Base-by-base conservation (phyloP, 257 asterid genomes). In the Cruciata laevipes region DNA sequence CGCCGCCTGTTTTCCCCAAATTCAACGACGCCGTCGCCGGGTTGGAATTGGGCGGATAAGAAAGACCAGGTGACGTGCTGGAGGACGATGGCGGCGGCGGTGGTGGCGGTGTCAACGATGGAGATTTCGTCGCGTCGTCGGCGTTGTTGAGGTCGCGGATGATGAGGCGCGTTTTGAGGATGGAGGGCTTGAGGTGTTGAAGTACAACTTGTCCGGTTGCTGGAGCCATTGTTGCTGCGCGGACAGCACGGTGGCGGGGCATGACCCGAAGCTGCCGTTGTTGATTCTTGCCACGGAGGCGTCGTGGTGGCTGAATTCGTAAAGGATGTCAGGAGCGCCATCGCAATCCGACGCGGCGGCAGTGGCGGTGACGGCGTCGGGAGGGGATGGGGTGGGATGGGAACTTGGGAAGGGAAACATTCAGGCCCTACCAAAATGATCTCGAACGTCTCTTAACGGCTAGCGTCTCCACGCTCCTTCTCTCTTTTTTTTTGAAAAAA, bases 241-340 rank as follows among this genome's bases (percentile, higher is more conserved):
- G 64, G 94, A 75, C 78, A 89, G 79, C 69, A 91, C 67, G 68
- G 96, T 60, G 69, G 86, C 75, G 2, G 98, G 98, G 75, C 95
- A 91, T 75, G 90, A 82, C 21, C 98, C 96, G 80, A 91, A 85
- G 83, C 95, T 91, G 68, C 93, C 98, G 82, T 91, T 91, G 84
- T 89, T 91, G 31, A 91, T 82, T 61, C 95, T 94, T 35, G 98
- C 90, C 21, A 84, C 10, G 9, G 78, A 2, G 0, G n/a, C n/a
- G n/a, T n/a, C n/a, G n/a, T n/a, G n/a, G n/a, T n/a, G n/a, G n/a
- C n/a, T n/a, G n/a, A n/a, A 91, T 32, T 91, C 96, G 9, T 75
- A 67, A 2, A 73, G 83, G 74, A 91, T 59, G 74, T 91, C 90
- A 3, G 81, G 37, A 5, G 35, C 68, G 44, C 83, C 69, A 1